Conservation (phyloP, 805 yeast species). For the Hanseniaspora lachancei region DNA sequence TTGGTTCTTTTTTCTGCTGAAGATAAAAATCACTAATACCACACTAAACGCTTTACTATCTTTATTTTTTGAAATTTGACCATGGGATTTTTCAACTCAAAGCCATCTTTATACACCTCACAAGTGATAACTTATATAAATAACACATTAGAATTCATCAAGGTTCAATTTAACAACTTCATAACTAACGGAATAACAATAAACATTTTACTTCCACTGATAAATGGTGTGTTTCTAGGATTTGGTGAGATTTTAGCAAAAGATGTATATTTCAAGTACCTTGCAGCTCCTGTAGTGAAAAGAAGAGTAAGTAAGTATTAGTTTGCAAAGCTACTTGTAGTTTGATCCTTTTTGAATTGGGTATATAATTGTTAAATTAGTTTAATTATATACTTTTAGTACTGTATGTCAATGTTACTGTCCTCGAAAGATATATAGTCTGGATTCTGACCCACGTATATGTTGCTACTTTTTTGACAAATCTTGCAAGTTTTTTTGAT, state of each 20-base stretch:
- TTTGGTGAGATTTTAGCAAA: constrained; percentile 10
- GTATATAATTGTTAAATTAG: neutral
- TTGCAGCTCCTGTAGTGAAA: constrained; percentile 1
- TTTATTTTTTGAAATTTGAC: neutral
- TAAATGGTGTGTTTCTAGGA: constrained; percentile 10
- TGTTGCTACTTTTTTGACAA: neutral
- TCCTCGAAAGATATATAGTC: constrained; percentile 11
- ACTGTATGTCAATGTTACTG: neutral
- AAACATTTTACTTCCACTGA: constrained; percentile 5
- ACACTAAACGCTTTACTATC: neutral
- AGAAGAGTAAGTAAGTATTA: constrained; percentile 11
- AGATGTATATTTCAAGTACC: constrained; percentile 2
- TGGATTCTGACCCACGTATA: constrained; percentile 5
- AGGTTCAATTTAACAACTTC: neutral
- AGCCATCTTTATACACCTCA: neutral
- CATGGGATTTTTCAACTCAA: constrained; percentile 2
- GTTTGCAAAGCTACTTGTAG: neutral
- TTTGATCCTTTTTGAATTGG: neutral
- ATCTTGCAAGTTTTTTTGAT: constrained; percentile 3
- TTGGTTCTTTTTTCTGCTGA: too few species aligned
- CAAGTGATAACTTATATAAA: neutral
- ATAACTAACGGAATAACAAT: constrained; percentile 4
- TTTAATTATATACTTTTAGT: neutral
- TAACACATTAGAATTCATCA: neutral
- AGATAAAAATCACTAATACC: too few species aligned